Base-by-base conservation (phyloP, 805 yeast species). In the Saccharomyces jurei region DNA sequence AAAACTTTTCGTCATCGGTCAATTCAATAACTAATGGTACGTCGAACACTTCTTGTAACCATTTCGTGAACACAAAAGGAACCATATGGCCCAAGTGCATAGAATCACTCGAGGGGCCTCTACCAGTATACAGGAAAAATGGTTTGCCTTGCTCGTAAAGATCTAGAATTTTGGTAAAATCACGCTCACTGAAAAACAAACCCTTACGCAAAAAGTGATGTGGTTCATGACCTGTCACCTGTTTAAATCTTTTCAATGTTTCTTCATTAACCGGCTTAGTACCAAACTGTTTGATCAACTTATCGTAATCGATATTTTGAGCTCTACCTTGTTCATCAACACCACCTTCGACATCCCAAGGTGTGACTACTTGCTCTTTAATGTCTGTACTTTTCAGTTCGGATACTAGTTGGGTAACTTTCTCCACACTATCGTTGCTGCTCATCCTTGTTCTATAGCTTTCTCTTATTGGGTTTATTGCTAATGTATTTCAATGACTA, bases 311-410 rank as follows among this genome's bases (percentile, higher is more conserved):
- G 62, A 94, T 91, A 28, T 83, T 90, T 70, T 87, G 91, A n/a
- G 87, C 81, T 63, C 85, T 77, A 53, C 99, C 99, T 54, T 67
- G 56, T 64, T 91, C 96, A 55, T 89, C 97, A 49, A 92, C 95
- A 2, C 97, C 98, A 55, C 98, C 99, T 72, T 88, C 96, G 30
- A 94, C 99, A 70, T 94, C 99, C 99, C 99, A 94, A 50, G 99
- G 99, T 0, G 99, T 94, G 56, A 87, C 78, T 36, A 74, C 77
- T 67, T 85, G 91, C 54, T 77, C 83, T 52, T 63, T 63, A 25
- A 54, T 51, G 11, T 55, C 58, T 4, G 52, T 21, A n/a, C 61
- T 54, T 28, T 59, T 54, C 30, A 65, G 54, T 25, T 58, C 50
- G 21, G 60, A 57, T 2, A 66, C 52, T 32, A 58, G 56, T 41